Base-by-base conservation (phyloP, 169 alveolate species). In the Plasmodium falciparum region DNA sequence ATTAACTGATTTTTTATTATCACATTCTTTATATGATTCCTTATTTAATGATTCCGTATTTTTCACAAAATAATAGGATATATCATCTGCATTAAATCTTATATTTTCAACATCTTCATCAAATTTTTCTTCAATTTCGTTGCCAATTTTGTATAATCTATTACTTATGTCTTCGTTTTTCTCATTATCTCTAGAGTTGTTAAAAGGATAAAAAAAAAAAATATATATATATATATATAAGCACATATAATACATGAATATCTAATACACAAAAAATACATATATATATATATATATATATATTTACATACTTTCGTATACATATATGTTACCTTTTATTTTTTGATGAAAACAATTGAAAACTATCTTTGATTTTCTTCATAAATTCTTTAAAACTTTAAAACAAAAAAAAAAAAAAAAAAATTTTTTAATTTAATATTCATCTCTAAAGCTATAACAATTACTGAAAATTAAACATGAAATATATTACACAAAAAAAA, bases 41-140 rank as follows among this genome's bases (percentile, higher is more conserved):
- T 56, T 26, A 45, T 56, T 69, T 65, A 67, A 71, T 26, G 58
- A 26, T 54, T 80, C 67, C 7, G 12, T 69, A 50, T 56, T 69
- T 80, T 80, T 80, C 65, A 56, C 56, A 69, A 80, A 80, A 80
- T 67, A 80, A 50, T 24, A 58, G 3, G 90, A 80, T 58, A 58
- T 24, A 22, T 58, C 83, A 80, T 80, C 90, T 26, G 66, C 85
- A 33, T 80, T 70, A 29, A 80, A 69, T 80, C 56, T 80, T 70
- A 80, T 58, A 50, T 66, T 80, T 73, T 80, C 90, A 26, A 80
- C 90, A 67, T 80, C 83, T 80, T 80, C 90, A 17, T 69, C 85
- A 54, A 80, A 80, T 15, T 15, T 70, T 49, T 80, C 73, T 56
- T 80, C 90, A 33, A 66, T 80, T 33, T 80, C 73, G 24, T 39